A percentile compares a stretch with the other conserved stretches of the same genome.
Evolutionary conservation across 257 asterid species (phyloP).

Genomic region (Coffea canephora): DNA sequence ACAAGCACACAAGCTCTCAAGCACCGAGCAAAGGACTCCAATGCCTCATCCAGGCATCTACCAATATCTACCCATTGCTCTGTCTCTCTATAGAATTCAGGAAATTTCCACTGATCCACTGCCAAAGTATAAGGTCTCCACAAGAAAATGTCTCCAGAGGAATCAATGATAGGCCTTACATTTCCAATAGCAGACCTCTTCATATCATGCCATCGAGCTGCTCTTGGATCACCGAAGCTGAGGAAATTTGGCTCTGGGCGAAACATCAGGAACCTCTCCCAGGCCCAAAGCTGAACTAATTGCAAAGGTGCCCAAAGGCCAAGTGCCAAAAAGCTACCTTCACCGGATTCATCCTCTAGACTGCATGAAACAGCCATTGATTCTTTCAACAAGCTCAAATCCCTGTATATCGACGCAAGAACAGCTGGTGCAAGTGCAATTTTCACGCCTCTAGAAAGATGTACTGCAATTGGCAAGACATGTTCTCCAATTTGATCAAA

Average conservation of each 20-base stretch:
- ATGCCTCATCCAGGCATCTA: conserved; percentile 4
- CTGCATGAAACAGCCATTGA: conserved; percentile 18
- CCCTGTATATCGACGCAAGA: conserved; percentile 41
- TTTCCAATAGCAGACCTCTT: conserved; percentile 17
- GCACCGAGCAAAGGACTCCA: conserved; percentile 30
- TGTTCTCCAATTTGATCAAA: conserved; percentile 17
- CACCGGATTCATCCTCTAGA: not conserved
- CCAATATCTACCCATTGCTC: conserved; percentile 22
- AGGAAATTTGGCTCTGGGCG: conserved; percentile 28
- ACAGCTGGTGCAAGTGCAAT: conserved; percentile 44
- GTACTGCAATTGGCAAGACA: conserved; percentile 27
- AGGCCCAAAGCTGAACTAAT: conserved; percentile 47
- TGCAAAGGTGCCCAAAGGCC: conserved; percentile 31
- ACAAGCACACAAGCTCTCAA: conserved; percentile 29
- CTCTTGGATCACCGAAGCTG: conserved; percentile 16
- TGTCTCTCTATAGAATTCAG: conserved; percentile 25
- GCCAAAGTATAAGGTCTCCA: conserved; percentile 39
- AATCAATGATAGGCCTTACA: conserved; percentile 30
- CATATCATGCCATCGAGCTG: conserved; percentile 30
- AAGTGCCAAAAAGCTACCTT: conserved; percentile 13
- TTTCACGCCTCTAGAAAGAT: conserved; percentile 33
- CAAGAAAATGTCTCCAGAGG: conserved; percentile 25
- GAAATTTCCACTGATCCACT: conserved; percentile 27
- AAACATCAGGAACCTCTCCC: conserved; percentile 41
- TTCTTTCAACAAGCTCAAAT: conserved; percentile 31